A percentile compares a stretch with the other conserved stretches of the same genome.
Conservation (phyloP, 1,139 yeast species). For the Schizosaccharomyces versatilis region DNA sequence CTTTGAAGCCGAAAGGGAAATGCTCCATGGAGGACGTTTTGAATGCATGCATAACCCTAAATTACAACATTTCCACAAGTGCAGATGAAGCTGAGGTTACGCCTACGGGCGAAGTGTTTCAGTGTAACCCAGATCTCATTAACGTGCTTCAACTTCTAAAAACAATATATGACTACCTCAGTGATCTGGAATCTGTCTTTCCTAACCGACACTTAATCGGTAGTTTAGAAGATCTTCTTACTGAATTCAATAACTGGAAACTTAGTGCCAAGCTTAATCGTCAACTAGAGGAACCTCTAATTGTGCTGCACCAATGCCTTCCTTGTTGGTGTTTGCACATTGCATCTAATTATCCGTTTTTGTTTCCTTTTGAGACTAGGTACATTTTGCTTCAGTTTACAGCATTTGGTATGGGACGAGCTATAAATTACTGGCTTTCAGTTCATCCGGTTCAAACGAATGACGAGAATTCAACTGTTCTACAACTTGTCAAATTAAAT, state of each 20-base stretch:
- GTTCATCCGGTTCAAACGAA: slow-evolving; percentile 14
- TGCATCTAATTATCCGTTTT: slow-evolving; percentile 52
- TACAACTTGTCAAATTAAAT: slow-evolving; percentile 50
- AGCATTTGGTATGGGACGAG: slow-evolving; percentile 74
- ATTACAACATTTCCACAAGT: too few relatives aligned
- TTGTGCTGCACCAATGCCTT: slow-evolving; percentile 63
- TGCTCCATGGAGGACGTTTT: too few relatives aligned
- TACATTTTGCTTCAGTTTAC: slow-evolving; percentile 63
- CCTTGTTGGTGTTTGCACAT: slow-evolving; percentile 71
- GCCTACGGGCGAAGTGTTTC: too few relatives aligned
- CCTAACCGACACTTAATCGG: not conserved
- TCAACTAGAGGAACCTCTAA: slow-evolving; percentile 72
- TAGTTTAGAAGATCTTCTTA: not conserved
- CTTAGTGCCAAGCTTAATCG: slow-evolving; percentile 68
- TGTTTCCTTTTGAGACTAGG: slow-evolving; percentile 69
- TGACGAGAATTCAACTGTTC: slow-evolving; percentile 13
- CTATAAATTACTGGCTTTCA: slow-evolving; percentile 61
- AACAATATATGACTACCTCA: not conserved
- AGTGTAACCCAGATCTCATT: too few relatives aligned
- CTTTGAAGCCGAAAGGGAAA: too few relatives aligned
- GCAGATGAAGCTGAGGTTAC: too few relatives aligned
- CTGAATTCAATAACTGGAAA: slow-evolving; percentile 49
- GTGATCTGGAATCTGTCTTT: not conserved
- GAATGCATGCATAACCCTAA: too few relatives aligned
- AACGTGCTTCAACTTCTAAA: too few relatives aligned